Base-by-base conservation (phyloP, 805 yeast species). In the Candida methanosorbosa region DNA sequence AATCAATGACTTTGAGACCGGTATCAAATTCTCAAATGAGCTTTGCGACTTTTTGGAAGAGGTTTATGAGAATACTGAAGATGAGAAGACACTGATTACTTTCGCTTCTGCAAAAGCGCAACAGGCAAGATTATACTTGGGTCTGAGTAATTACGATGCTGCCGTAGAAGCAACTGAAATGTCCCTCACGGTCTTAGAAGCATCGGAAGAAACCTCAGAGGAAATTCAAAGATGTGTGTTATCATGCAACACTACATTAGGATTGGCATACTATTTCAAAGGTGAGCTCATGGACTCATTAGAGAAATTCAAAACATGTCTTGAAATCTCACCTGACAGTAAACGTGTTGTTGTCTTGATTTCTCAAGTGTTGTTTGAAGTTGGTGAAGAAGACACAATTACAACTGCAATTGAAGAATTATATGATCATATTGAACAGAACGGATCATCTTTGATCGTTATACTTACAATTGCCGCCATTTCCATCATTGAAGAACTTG, bases 331-430 rank as follows among this genome's bases (percentile, higher is more conserved):
- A 18, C 70, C 72, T 5, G 76, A 73, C 32, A 74, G 81, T 4
- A 75, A 71, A 42, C 70, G 79, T 40, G 66, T 86, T n/a, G 76
- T 85, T 13, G 72, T 80, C 6, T 57, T 90, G 20, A 68, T 85
- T 16, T 75, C 92, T 0, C 94, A 87, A 50, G 81, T 88, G 1
- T 63, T 92, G 33, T 81, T 80, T 61, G 84, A 85, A 2, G 72
- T 73, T 37, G 81, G 76, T n/a, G 71, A 76, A 0, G 75, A 71
- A n/a, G 92, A 82, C 5, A 76, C 92, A 1, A 78, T 75, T 38
- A 81, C 77, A 42, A 88, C 87, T 1, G 95, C 97, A 0, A 50
- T 83, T 31, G 95, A 87, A 46, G 95, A 86, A 54, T 57, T 90
- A 29, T 80, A 82, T 45, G 66, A 70, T 18, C 75, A 68, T 45